A percentile compares a stretch with the other conserved stretches of the same genome.
Conservation (phyloP, 805 yeast genomes). For the Myxozyma geophila region DNA sequence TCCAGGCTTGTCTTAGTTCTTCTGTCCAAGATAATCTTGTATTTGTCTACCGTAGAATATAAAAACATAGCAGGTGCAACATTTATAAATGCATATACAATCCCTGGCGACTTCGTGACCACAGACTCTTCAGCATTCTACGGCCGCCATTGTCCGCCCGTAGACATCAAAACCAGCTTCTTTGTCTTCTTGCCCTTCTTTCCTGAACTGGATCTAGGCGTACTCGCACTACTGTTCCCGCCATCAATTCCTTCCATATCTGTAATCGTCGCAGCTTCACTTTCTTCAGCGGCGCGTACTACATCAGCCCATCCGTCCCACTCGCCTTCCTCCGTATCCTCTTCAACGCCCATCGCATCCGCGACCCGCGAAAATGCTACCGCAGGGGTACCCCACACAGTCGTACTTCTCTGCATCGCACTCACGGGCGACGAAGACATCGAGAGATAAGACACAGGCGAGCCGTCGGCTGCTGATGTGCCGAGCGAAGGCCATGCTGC, state of each 20-base stretch:
- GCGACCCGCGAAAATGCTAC: slow-evolving; percentile 24
- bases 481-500: slow-evolving; percentile 42
- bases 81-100: too few species aligned
- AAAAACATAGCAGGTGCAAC: too few species aligned
- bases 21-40: too few species aligned
- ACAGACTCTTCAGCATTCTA: neutral
- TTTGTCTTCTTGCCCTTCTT: slow-evolving; percentile 52
- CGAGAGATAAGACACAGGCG: neutral
- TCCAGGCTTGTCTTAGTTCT: too few species aligned
- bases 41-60: too few species aligned
- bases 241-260: slow-evolving; percentile 4
- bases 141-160: slow-evolving; percentile 26
- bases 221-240: neutral
- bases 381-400: slow-evolving; percentile 79
- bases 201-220: slow-evolving; percentile 38
- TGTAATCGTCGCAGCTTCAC: slow-evolving; percentile 6
- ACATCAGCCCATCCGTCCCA: slow-evolving; percentile 42
- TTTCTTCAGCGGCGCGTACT: slow-evolving; percentile 1
- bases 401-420: slow-evolving; percentile 45
- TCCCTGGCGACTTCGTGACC: too few species aligned
- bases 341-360: slow-evolving; percentile 46
- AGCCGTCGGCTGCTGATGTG: slow-evolving; percentile 20
- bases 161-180: slow-evolving; percentile 35
- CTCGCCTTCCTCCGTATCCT: slow-evolving; percentile 53
- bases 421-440: slow-evolving; percentile 25